Evolutionary conservation across 768 basidiomycete genomes (phyloP).

Genomic region (Pluteus cervinus): DNA sequence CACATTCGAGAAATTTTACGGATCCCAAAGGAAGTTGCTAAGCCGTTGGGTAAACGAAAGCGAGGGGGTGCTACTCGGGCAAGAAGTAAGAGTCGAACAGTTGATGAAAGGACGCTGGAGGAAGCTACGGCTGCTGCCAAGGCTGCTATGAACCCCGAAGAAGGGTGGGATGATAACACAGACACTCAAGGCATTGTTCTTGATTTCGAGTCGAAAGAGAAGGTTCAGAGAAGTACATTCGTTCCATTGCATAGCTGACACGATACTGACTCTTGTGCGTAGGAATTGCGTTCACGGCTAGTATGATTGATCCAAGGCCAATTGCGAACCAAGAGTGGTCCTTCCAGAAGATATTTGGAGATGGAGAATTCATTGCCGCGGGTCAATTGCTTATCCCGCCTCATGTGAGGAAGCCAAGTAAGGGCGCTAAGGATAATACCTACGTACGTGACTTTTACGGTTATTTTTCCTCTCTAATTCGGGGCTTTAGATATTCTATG

Average conservation of each 20-base stretch:
- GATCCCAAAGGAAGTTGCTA: constrained; percentile 37
- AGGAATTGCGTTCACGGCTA: constrained; percentile 79
- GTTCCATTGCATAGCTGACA: constrained; percentile 5
- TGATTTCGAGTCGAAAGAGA: constrained; percentile 59
- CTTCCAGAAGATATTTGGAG: constrained; percentile 90
- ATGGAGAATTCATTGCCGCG: constrained; percentile 86
- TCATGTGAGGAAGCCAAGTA: constrained; percentile 75
- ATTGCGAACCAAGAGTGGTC: constrained; percentile 66
- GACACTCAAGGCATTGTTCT: constrained; percentile 57
- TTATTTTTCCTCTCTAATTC: not conserved
- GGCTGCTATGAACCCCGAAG: constrained; percentile 43
- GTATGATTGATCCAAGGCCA: constrained; percentile 54
- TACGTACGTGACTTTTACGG: constrained; percentile 17
- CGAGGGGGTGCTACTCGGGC: constrained; percentile 27
- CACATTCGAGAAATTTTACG: constrained; percentile 64
- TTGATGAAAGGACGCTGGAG: constrained; percentile 35
- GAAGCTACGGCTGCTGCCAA: constrained; percentile 15
- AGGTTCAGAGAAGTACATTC: constrained; percentile 52
- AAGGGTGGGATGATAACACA: constrained; percentile 87
- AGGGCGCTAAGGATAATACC: constrained; percentile 89
- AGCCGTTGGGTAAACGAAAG: constrained; percentile 31
- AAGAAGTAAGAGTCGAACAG: constrained; percentile 56
- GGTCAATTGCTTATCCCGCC: constrained; percentile 84
- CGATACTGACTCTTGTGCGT: constrained; percentile 6
- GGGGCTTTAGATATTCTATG: constrained; percentile 42